Percentiles rank a stretch among this genome's conserved stretches.
phyloP scores from a whole-genome alignment of 176 grass and related monocot genomes.

The Oryza coarctata region DNA sequence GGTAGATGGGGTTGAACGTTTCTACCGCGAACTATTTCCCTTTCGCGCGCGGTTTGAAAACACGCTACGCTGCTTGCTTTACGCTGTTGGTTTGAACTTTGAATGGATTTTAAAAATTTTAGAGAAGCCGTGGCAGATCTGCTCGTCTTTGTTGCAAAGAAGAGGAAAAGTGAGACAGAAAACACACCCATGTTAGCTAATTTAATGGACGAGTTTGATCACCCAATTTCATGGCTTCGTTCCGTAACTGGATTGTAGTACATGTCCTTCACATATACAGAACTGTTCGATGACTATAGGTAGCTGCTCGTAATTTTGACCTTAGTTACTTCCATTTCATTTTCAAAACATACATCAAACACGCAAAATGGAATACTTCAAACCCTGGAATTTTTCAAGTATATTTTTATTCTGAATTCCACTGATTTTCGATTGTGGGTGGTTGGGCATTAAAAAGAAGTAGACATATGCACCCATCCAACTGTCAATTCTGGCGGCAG shows the following conservation, averaged over 20 bases:
- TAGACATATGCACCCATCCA: not conserved
- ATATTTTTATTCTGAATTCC: not conserved
- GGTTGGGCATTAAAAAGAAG: not conserved
- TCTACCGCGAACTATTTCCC: not conserved
- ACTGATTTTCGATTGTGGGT: not conserved
- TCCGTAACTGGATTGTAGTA: too few species aligned
- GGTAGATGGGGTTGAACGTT: conserved; percentile 9
- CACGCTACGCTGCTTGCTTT: not conserved
- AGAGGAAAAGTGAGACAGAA: too few species aligned
- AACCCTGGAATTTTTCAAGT: not conserved
- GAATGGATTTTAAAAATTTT: not conserved
- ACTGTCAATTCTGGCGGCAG: not conserved
- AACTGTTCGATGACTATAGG: too few species aligned
- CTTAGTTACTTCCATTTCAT: not conserved
- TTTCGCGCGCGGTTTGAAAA: not conserved
- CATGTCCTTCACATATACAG: too few species aligned
- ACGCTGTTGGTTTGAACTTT: not conserved
- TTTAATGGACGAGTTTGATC: too few species aligned
- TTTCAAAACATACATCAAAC: not conserved
- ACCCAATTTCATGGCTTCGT: too few species aligned
- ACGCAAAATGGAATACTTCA: not conserved
- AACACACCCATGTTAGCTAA: too few species aligned
- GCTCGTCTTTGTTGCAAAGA: too few species aligned
- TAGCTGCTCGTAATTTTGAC: not conserved
- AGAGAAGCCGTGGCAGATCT: too few species aligned